These are phyloP conservation scores for apple (Malus domestica) DNA, from an alignment of 306 rosid species.

Conservation along the genomic window ASM211411v1 NC_041795.1:3630501-3631000, in stretches of 20 bases:
- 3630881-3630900: neutral
- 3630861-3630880: too few relatives aligned
- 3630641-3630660: too few relatives aligned
- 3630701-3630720: neutral
- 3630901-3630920: slow-evolving; percentile 17
- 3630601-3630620: neutral
- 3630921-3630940: neutral
- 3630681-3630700: neutral
- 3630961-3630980: neutral
- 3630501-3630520: neutral
- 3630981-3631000: neutral
- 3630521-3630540: neutral
- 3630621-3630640: neutral
- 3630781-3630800: neutral
- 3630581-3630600: neutral
- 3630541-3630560: neutral
- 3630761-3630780: neutral
- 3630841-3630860: slow-evolving; percentile 14
- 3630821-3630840: neutral
- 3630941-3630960: too few relatives aligned
- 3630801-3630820: slow-evolving; percentile 2
- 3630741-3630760: neutral
- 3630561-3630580: neutral
- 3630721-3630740: neutral
- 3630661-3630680: neutral